Evolutionary conservation across 202 grass and related monocot genomes (phyloP).

Genomic region (Carex arenaria): DNA sequence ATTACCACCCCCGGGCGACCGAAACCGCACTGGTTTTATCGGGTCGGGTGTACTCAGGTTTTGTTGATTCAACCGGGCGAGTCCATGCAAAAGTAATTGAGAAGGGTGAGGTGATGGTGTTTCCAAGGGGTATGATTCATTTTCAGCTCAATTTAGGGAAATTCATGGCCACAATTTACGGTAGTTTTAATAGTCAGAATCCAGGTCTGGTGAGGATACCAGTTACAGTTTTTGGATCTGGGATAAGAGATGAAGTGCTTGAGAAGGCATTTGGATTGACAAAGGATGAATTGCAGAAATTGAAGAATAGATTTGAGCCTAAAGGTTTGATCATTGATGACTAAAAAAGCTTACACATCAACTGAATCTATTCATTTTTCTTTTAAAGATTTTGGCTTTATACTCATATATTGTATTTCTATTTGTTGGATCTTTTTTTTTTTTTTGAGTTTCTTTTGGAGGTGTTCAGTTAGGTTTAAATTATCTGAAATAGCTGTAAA

Average conservation of each 20-base stretch:
- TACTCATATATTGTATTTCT: neutral
- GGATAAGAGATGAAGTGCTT: slow-evolving; percentile 46
- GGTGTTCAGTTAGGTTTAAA: neutral
- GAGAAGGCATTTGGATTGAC: slow-evolving; percentile 71
- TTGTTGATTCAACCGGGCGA: slow-evolving; percentile 56
- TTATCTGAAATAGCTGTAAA: slow-evolving; percentile 3
- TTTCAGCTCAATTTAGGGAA: slow-evolving; percentile 84
- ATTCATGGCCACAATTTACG: slow-evolving; percentile 45
- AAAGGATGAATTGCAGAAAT: slow-evolving; percentile 33
- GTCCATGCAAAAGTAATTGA: slow-evolving; percentile 70
- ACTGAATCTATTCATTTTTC: neutral
- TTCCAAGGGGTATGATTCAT: slow-evolving; percentile 62
- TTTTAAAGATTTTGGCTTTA: neutral
- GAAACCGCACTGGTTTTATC: slow-evolving; percentile 68
- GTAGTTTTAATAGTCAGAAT: slow-evolving; percentile 83
- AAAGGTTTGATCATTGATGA: slow-evolving; percentile 11
- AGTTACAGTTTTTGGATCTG: slow-evolving; percentile 58
- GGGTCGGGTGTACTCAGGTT: slow-evolving; percentile 56
- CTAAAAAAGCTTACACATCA: neutral
- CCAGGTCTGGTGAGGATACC: slow-evolving; percentile 67
- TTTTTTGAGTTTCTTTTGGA: neutral
- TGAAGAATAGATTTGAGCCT: slow-evolving; percentile 57
- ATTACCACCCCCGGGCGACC: slow-evolving; percentile 79
- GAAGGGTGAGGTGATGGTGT: slow-evolving; percentile 77
- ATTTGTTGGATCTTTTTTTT: neutral